Percentiles rank a stretch among this genome's conserved stretches.
phyloP scores from a whole-genome alignment of 106 monocot genomes.

The Iris macrosiphon region DNA sequence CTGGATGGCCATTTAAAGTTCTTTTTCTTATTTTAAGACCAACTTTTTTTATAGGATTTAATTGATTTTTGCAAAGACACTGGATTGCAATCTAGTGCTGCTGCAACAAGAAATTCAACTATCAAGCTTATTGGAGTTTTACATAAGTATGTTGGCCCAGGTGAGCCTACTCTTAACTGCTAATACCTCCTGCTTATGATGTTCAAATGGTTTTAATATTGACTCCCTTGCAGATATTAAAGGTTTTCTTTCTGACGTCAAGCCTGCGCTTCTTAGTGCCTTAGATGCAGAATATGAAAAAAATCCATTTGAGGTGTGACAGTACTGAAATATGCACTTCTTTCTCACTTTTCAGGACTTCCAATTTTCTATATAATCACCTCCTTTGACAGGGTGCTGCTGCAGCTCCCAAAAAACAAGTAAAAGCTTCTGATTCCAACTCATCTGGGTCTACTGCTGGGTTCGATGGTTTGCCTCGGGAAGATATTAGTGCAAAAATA shows the following conservation, averaged over 20 bases:
- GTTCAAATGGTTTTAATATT: constrained; percentile 1
- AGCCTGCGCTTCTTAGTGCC: constrained; percentile 95
- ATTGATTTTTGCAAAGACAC: constrained; percentile 98
- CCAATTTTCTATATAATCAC: constrained; percentile 6
- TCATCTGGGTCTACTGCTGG: constrained; percentile 36
- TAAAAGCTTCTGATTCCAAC: constrained; percentile 57
- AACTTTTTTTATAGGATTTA: constrained; percentile 56
- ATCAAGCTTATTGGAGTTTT: constrained; percentile 91
- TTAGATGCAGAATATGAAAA: constrained; percentile 94
- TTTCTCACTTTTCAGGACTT: neutral
- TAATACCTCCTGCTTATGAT: constrained; percentile 4
- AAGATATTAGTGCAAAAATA: constrained; percentile 94
- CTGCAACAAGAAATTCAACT: constrained; percentile 92
- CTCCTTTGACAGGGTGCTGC: constrained; percentile 57
- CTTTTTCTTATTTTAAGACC: neutral
- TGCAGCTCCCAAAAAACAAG: constrained; percentile 81
- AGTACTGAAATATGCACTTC: neutral
- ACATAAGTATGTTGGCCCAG: constrained; percentile 97
- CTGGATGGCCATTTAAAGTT: neutral
- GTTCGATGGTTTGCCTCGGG: constrained; percentile 84
- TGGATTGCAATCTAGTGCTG: constrained; percentile 92
- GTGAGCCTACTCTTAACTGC: constrained; percentile 24
- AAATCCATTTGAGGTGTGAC: constrained; percentile 90
- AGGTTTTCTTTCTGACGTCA: constrained; percentile 87
- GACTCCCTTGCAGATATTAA: constrained; percentile 69